phyloP scores from a whole-genome alignment of 495 filamentous ascomycete species.

The Copromyces sp. region DNA sequence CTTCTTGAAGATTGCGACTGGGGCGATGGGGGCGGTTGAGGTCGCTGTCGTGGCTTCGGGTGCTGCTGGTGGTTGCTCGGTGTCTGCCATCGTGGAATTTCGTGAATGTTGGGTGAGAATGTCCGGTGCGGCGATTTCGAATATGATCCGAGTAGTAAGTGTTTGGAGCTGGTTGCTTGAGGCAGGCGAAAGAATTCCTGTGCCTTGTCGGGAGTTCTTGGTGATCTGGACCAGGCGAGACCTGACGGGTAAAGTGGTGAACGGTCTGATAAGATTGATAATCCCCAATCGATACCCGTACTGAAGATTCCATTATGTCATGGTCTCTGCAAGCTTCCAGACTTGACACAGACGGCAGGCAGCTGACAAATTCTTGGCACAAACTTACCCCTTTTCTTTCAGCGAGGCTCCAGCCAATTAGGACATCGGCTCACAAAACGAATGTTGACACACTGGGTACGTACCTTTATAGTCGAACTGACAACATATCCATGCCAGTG shows the following conservation, averaged over 20 bases:
- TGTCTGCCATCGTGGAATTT: slow-evolving; percentile 10
- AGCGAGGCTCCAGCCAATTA: neutral
- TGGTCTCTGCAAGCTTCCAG: neutral
- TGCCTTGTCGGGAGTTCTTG: neutral
- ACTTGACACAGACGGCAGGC: neutral
- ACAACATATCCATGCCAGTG: neutral
- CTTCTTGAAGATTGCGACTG: slow-evolving; percentile 76
- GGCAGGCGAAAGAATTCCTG: neutral
- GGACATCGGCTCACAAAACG: neutral
- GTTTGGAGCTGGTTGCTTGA: neutral
- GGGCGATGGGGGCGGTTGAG: slow-evolving; percentile 23
- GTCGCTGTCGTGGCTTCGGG: slow-evolving; percentile 7
- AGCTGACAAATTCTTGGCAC: neutral
- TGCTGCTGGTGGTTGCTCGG: slow-evolving; percentile 13
- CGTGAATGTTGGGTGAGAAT: neutral
- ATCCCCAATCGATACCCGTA: neutral
- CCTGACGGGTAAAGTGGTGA: neutral
- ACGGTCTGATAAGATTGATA: neutral
- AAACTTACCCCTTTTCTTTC: neutral
- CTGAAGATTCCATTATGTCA: neutral
- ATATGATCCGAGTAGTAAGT: neutral
- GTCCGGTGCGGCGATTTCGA: neutral
- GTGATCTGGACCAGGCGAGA: neutral
- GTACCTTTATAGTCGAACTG: neutral
- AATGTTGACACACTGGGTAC: neutral